phyloP scores from a whole-genome alignment of 1,139 yeast genomes.

The Yamadazyma pseudoaaseri region DNA sequence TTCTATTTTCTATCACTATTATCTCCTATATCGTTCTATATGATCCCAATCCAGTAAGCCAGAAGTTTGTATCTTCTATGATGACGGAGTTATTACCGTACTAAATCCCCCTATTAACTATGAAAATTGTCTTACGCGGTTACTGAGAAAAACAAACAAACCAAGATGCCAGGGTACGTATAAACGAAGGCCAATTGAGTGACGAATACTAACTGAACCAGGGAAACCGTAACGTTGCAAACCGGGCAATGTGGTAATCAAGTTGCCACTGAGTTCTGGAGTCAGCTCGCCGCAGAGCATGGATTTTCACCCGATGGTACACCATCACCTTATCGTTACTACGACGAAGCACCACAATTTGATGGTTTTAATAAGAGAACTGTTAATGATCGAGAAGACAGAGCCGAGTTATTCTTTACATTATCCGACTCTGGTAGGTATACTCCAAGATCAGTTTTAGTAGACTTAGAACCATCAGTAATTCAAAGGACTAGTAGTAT shows the following conservation, averaged over 20 bases:
- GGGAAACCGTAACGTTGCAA: conserved; percentile 44
- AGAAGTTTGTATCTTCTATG: too few relatives aligned
- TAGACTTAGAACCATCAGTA: conserved; percentile 92
- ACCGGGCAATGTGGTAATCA: conserved; percentile 96
- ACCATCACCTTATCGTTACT: conserved; percentile 23
- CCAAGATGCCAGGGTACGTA: conserved; percentile 31
- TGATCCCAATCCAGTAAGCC: too few relatives aligned
- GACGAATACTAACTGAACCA: conserved; percentile 28
- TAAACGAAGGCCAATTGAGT: background rate
- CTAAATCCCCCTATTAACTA: too few relatives aligned
- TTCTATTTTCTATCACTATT: too few relatives aligned
- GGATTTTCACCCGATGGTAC: conserved; percentile 80
- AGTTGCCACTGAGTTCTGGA: conserved; percentile 92
- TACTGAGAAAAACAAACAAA: conserved; percentile 3
- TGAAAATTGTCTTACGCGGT: too few relatives aligned
- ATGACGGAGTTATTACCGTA: too few relatives aligned
- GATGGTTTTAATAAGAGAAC: conserved; percentile 14
- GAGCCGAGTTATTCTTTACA: conserved; percentile 83
- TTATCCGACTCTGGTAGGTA: conserved; percentile 68
- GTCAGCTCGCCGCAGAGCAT: conserved; percentile 83
- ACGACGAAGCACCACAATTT: conserved; percentile 18
- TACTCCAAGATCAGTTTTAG: conserved; percentile 81
- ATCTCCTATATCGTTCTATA: too few relatives aligned
- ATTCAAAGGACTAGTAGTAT: conserved; percentile 59
- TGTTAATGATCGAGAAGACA: conserved; percentile 53